A percentile compares a stretch with the other conserved stretches of the same genome.
Evolutionary conservation across 2,329 filamentous ascomycete genomes (phyloP).

Genomic region (Zymoseptoria pseudotritici): DNA sequence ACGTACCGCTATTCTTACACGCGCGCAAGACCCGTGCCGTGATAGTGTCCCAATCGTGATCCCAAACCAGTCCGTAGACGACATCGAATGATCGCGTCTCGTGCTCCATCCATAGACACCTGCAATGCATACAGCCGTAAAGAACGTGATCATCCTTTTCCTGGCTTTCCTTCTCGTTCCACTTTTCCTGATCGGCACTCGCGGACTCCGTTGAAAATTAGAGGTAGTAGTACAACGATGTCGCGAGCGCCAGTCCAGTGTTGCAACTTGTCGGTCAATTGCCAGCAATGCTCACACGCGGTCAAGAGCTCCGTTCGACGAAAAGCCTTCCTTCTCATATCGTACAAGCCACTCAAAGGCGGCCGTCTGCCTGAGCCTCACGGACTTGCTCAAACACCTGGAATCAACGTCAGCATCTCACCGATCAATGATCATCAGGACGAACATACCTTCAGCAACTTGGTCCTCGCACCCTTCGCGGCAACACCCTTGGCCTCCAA

Average conservation of each 20-base stretch:
- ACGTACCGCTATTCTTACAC: background rate
- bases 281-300: background rate
- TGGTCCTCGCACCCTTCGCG: constrained; percentile 84
- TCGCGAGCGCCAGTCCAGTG: background rate
- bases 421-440: background rate
- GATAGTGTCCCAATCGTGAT: background rate
- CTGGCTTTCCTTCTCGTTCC: background rate
- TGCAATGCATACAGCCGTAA: background rate
- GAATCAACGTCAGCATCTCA: constrained; percentile 25
- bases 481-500: constrained; percentile 91
- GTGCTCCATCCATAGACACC: background rate
- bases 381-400: constrained; percentile 92
- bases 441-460: constrained; percentile 81
- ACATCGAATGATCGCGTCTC: no score
- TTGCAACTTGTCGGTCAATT: background rate
- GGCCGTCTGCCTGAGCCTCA: constrained; percentile 45
- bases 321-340: background rate
- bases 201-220: background rate
- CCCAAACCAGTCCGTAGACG: no score
- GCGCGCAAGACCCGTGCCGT: background rate
- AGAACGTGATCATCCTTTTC: background rate
- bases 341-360: constrained; percentile 6
- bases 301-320: background rate
- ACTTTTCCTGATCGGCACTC: background rate
- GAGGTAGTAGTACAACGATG: background rate